Evolutionary conservation across 768 basidiomycete species (phyloP).

Genomic region (Lepiota brunneoincarnata): DNA sequence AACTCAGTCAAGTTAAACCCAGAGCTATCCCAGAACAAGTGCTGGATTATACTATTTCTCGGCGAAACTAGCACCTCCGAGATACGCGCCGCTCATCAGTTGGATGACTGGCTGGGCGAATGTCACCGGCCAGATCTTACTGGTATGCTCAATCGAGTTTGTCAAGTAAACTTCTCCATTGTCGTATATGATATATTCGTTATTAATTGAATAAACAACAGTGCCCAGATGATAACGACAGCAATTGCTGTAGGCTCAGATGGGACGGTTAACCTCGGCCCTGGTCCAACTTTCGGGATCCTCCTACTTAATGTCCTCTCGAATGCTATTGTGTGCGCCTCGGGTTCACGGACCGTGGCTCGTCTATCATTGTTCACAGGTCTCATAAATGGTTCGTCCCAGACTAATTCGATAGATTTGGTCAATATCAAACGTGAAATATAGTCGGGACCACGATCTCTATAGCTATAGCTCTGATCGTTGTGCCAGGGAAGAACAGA

Average conservation of each 20-base stretch:
- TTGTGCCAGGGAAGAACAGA: conserved; percentile 41
- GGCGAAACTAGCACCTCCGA: conserved; percentile 64
- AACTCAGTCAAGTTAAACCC: neutral
- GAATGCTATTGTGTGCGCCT: conserved; percentile 58
- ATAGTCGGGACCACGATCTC: conserved; percentile 57
- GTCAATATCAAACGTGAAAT: neutral
- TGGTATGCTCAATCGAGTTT: conserved; percentile 60
- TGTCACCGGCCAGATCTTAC: conserved; percentile 53
- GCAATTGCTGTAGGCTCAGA: conserved; percentile 54
- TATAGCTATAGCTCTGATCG: conserved; percentile 49
- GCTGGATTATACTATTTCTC: conserved; percentile 81
- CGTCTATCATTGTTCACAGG: conserved; percentile 57
- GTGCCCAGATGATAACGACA: conserved; percentile 63
- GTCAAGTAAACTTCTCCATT: conserved; percentile 31
- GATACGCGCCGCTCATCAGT: conserved; percentile 59
- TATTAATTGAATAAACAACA: neutral
- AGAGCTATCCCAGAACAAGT: conserved; percentile 49
- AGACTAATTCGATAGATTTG: neutral
- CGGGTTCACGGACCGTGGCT: conserved; percentile 54
- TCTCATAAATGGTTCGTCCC: conserved; percentile 44
- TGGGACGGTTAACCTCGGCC: conserved; percentile 40
- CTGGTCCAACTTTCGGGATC: conserved; percentile 57
- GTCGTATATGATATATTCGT: neutral
- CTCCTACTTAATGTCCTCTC: conserved; percentile 49
- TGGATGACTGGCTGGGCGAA: conserved; percentile 50